Conservation (phyloP, 2,329 filamentous ascomycete genomes). For the Aspergillus piperis region DNA sequence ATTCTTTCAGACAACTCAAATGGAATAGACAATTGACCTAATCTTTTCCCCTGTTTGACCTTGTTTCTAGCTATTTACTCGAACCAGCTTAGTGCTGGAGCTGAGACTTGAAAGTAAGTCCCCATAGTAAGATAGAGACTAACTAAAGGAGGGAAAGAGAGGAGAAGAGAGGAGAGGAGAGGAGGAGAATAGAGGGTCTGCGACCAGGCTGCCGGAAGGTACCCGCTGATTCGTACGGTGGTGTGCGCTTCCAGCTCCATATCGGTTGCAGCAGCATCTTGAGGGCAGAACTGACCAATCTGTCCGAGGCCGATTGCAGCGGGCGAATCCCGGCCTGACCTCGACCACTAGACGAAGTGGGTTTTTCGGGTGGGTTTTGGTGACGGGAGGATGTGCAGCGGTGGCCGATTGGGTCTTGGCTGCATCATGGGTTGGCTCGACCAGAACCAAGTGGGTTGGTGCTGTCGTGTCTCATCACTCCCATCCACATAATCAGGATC, state of each 20-base stretch:
- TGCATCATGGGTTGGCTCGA: slow-evolving; percentile 20
- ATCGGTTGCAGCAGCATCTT: slow-evolving; percentile 5
- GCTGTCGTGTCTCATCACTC: slow-evolving; percentile 25
- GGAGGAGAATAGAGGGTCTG: not conserved
- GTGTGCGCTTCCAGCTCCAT: slow-evolving; percentile 3
- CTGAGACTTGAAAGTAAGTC: slow-evolving; percentile 3
- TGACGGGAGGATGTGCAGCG: slow-evolving; percentile 22
- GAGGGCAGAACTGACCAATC: slow-evolving; percentile 9
- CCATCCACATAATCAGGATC: slow-evolving; percentile 17
- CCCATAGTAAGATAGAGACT: not conserved
- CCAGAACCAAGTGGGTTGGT: slow-evolving; percentile 11
- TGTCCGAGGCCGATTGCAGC: slow-evolving; percentile 15
- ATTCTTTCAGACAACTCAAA: not conserved
- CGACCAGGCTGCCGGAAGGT: not conserved
- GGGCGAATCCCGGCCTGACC: slow-evolving; percentile 19
- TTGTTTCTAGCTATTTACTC: slow-evolving; percentile 10
- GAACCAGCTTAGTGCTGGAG: slow-evolving; percentile 3
- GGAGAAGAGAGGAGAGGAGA: too few relatives aligned
- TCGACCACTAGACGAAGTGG: slow-evolving; percentile 22
- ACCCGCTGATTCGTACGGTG: slow-evolving; percentile 1
- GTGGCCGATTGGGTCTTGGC: slow-evolving; percentile 17
- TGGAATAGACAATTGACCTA: not conserved
- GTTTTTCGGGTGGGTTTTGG: slow-evolving; percentile 15
- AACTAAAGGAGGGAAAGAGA: too few relatives aligned
- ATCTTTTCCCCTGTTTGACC: slow-evolving; percentile 7